Evolutionary conservation across 495 filamentous ascomycete species (phyloP), one percentile per base, ranked within the genome.

Genomic region (Opeltia flavorubescens): DNA sequence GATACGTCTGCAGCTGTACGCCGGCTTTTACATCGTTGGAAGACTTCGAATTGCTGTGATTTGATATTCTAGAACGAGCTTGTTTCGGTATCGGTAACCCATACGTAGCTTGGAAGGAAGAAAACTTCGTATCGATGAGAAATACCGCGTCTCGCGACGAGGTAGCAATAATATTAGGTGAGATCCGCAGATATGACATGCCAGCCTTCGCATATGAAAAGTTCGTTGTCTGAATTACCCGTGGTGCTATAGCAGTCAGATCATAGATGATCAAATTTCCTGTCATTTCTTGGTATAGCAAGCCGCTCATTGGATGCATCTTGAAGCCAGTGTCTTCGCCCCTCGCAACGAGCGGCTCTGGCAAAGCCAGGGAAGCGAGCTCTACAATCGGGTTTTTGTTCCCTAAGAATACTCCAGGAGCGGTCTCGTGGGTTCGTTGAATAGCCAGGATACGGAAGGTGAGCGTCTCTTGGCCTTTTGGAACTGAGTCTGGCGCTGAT

Each of bases 1-100:
- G 72, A 48, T 77, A 77, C 12, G 67, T 59, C 12, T 72, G 50
- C 21, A 80, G 62, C 13, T 35, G 41, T 5, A 47, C 43, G 3
- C 20, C 29, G 13, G 36, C 18, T 17, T 8, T 36, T 43, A 17
- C 15, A 3, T 18, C 28, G 12, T 5, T 33, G 4, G 27, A n/a
- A 9, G 28, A 31, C 28, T 27, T 40, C 20, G 36, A 11, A 13
- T 48, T 24, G 6, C 21, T 50, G 12, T 40, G 21, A 29, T 47
- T 9, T 30, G 21, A n/a, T 18, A 20, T 26, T 38, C 25, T 0
- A 18, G 17, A 5, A 20, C 1, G n/a, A 26, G 20, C 9, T 49
- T 42, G 15, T 7, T 40, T 15, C 6, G 15, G 26, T 12, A 27
- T 21, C 18, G 42, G 18, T 35, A 53, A n/a, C 29, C n/a, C 42